phyloP scores from a whole-genome alignment of 495 filamentous ascomycete species.

The Annulohypoxylon stygium region DNA sequence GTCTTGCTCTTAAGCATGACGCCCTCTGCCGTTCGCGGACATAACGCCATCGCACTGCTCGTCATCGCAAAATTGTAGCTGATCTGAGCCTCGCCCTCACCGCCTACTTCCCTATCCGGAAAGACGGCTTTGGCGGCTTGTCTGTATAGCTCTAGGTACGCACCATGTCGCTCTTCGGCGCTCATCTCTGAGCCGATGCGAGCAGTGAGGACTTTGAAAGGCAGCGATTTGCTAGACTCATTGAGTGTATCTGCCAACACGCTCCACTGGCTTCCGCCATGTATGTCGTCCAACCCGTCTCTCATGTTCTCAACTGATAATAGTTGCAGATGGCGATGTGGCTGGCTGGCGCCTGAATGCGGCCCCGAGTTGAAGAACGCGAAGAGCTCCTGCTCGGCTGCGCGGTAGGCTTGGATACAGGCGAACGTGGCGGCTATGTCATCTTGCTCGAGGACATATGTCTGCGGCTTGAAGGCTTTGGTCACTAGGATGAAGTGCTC shows the following conservation, averaged over 20 bases:
- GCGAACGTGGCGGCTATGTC: constrained; percentile 76
- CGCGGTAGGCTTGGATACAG: constrained; percentile 73
- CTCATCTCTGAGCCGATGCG: constrained; percentile 46
- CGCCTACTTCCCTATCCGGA: constrained; percentile 28
- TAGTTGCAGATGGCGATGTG: constrained; percentile 84
- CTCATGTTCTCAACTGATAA: constrained; percentile 77
- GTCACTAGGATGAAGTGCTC: constrained; percentile 87
- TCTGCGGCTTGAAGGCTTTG: constrained; percentile 73
- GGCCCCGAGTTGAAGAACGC: constrained; percentile 88
- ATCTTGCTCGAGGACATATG: constrained; percentile 71
- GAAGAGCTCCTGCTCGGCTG: constrained; percentile 64
- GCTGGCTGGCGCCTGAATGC: constrained; percentile 82
- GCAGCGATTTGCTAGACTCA: constrained; percentile 33
- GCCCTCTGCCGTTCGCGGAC: constrained; percentile 69
- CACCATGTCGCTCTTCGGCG: constrained; percentile 44
- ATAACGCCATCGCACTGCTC: constrained; percentile 73
- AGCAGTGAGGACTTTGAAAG: constrained; percentile 51
- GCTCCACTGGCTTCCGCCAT: constrained; percentile 54
- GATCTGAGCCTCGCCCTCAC: constrained; percentile 67
- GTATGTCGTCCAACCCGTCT: constrained; percentile 55
- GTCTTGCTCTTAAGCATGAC: constrained; percentile 49
- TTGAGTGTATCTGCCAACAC: constrained; percentile 67
- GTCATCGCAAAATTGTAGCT: constrained; percentile 89
- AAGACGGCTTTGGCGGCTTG: constrained; percentile 58
- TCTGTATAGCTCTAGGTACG: constrained; percentile 66